Conservation (phyloP, 176 grass and related monocot genomes). For the Areca catechu region DNA sequence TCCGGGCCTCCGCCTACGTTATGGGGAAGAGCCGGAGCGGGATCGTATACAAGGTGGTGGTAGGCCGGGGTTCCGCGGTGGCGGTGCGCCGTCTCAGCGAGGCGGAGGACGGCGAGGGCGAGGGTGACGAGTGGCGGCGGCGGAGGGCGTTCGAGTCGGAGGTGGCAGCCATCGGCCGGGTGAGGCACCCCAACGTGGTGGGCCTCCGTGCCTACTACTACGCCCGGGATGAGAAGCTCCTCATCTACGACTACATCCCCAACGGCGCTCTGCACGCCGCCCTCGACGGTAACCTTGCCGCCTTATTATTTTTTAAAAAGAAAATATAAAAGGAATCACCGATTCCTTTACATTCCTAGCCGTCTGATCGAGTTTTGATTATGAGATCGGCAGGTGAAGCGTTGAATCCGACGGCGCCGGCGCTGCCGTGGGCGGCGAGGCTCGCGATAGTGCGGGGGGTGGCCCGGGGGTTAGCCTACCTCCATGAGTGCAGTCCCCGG, state of each 20-base stretch:
- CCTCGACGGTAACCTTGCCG: constrained; percentile 47
- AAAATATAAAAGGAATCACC: too few species aligned
- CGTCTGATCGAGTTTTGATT: constrained; percentile 6
- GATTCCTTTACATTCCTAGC: not conserved
- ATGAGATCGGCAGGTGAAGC: constrained; percentile 39
- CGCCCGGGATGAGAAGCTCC: constrained; percentile 88
- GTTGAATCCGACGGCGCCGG: constrained; percentile 32
- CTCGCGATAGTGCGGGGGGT: constrained; percentile 69
- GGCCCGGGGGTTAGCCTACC: constrained; percentile 52
- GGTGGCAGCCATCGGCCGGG: constrained; percentile 55
- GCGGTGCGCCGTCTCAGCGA: constrained; percentile 86
- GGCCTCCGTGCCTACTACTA: constrained; percentile 91
- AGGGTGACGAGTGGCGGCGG: constrained; percentile 45
- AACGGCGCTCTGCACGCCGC: constrained; percentile 85
- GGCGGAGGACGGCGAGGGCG: constrained; percentile 38
- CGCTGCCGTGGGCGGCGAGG: constrained; percentile 54
- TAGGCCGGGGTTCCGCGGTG: constrained; percentile 35
- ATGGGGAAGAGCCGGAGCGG: constrained; percentile 82
- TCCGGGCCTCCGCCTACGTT: constrained; percentile 77
- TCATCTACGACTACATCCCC: constrained; percentile 88
- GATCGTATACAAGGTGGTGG: constrained; percentile 88
- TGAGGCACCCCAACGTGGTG: constrained; percentile 67
- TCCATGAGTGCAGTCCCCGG: constrained; percentile 88
- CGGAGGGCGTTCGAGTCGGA: constrained; percentile 71
- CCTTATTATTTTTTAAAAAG: too few species aligned